Base-by-base conservation (phyloP, 2,329 filamentous ascomycete species). In the Stagonosporopsis cucurbitacearum region DNA sequence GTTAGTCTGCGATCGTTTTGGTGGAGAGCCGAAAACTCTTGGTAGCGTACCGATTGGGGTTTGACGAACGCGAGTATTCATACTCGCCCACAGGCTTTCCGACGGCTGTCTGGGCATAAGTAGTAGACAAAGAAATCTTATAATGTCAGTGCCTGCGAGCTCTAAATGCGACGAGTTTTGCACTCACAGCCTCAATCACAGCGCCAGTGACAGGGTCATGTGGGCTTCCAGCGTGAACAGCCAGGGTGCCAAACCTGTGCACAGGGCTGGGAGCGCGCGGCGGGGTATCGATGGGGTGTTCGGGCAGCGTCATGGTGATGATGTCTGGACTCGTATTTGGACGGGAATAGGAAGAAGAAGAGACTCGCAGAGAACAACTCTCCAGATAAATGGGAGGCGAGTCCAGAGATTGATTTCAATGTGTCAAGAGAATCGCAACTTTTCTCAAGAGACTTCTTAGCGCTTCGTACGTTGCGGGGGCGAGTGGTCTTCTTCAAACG, bases 41-140 rank as follows among this genome's bases (percentile, higher is more conserved):
- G 20, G 13, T 30, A 44, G 48, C 77, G 56, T 62, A 83, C 82
- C 82, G 87, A 81, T 99, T 99, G 50, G 95, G 95, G 78, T 99
- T 99, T 60, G 91, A 87, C 71, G 91, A 96, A 60, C 95, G 87
- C 50, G 89, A 92, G 82, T 99, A 99, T 79, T 99, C 95, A 79
- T 93, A 97, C 60, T 82, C 80, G 71, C 95, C 95, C 26, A 98
- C 82, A 1, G 95, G 95, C 77, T 90, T 86, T 62, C 94, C 95
- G 20, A 96, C 92, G 12, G 87, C 85, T 13, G 87, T 88, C 80
- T 99, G 95, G n/a, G 91, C 92, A 73, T 94, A 99, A 6, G 95
- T 99, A 15, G 95, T 98, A 22, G 93, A 96, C 22, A 99, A 86
- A 9, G 94, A 97, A 76, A 99, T 97, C 82, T 86, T 62, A 28